Conservation (phyloP, 345 rosid species). For the Hypericum perforatum region DNA sequence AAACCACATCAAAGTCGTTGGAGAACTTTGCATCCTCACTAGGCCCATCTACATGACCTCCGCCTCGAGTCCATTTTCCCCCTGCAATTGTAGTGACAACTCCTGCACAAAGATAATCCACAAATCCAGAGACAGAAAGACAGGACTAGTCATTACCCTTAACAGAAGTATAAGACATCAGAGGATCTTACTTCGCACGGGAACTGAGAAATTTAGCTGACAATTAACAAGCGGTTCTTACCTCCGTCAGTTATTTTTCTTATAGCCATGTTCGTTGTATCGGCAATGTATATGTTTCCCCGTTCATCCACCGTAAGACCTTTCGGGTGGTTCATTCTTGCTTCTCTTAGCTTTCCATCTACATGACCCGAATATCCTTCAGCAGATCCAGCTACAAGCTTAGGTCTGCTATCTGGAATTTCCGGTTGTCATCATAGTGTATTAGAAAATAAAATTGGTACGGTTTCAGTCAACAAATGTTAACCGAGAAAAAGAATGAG, state of each 20-base stretch:
- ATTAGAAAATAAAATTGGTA: no score
- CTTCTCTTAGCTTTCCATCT: constrained; percentile 24
- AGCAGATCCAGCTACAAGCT: constrained; percentile 21
- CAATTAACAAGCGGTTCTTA: not conserved
- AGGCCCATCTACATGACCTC: constrained; percentile 68
- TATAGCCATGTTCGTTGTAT: constrained; percentile 26
- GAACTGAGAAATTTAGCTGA: not conserved
- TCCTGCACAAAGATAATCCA: constrained; percentile 41
- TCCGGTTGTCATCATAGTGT: not conserved
- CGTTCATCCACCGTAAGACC: constrained; percentile 19
- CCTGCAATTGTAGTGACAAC: constrained; percentile 75
- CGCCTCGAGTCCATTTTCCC: constrained; percentile 60
- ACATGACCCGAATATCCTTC: constrained; percentile 26
- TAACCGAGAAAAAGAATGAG: constrained; percentile 4
- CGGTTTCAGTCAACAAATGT: no score
- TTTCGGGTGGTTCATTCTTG: constrained; percentile 26
- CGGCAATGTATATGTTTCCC: constrained; percentile 26
- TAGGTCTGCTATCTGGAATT: constrained; percentile 21
- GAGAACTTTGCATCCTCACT: constrained; percentile 83
- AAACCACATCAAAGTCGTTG: constrained; percentile 71
- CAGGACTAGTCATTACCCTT: no score
- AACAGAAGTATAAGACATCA: no score
- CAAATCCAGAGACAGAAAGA: no score
- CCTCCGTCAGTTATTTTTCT: constrained; percentile 24
- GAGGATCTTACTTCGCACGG: not conserved